Evolutionary conservation across 495 filamentous ascomycete species (phyloP).

Genomic region (Sabuloglossum arenarium): DNA sequence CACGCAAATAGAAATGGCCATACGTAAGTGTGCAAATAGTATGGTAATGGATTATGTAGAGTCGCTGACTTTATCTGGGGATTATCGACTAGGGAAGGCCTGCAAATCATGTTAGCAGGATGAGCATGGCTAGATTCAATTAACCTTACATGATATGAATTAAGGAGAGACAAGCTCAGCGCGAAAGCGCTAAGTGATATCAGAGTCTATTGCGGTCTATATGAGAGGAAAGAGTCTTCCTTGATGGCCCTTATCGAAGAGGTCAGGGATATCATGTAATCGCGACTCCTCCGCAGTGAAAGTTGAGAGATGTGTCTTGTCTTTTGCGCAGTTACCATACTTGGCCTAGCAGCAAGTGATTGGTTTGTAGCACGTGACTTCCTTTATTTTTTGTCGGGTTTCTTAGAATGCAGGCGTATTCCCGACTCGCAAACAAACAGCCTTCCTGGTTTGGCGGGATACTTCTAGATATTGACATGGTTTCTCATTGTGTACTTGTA

Average conservation of each 20-base stretch:
- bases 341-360: not conserved
- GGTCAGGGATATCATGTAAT: not conserved
- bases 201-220: not conserved
- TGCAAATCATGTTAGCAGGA: conserved; percentile 8
- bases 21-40: conserved; percentile 64
- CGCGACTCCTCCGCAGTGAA: not conserved
- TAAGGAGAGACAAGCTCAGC: not conserved
- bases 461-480: too few relatives aligned
- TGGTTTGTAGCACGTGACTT: not conserved
- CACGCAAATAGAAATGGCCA: conserved; percentile 84
- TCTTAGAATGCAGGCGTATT: too few relatives aligned
- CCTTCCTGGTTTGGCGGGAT: too few relatives aligned
- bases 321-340: not conserved
- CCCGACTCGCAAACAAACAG: too few relatives aligned
- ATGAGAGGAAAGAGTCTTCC: not conserved
- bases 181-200: not conserved
- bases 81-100: conserved; percentile 71
- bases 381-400: too few relatives aligned
- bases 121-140: not conserved
- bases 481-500: too few relatives aligned
- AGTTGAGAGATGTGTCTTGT: not conserved
- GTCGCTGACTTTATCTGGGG: conserved; percentile 72
- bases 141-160: not conserved
- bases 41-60: conserved; percentile 70
- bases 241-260: not conserved